Evolutionary conservation across 208 protist species (phyloP).

Genomic region (Leptomonas pyrrhocoris): DNA sequence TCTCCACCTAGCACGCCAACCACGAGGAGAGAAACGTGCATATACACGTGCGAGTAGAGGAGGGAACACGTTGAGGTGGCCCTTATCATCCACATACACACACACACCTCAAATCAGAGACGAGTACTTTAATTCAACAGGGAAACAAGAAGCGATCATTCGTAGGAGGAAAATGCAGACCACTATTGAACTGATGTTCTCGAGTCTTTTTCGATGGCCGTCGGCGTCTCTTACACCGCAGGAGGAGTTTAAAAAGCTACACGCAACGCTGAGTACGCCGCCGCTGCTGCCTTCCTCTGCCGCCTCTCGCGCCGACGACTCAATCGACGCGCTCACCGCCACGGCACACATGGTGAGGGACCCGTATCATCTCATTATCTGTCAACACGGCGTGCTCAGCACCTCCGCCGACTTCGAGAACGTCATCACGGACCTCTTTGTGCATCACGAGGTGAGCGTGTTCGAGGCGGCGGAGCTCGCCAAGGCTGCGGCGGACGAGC

Average conservation of each 20-base stretch:
- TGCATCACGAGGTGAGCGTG: constrained; percentile 38
- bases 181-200: constrained; percentile 11
- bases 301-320: neutral
- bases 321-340: neutral
- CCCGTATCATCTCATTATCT: constrained; percentile 65
- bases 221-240: constrained; percentile 7
- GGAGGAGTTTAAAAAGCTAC: constrained; percentile 14
- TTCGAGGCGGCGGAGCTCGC: constrained; percentile 25
- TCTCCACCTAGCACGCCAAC: too few relatives aligned
- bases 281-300: neutral
- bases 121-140: too few relatives aligned
- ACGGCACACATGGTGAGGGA: constrained; percentile 32
- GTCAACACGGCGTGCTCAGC: constrained; percentile 71
- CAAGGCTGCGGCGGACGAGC: neutral
- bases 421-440: constrained; percentile 37
- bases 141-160: too few relatives aligned
- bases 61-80: too few relatives aligned
- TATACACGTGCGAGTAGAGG: too few relatives aligned
- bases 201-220: constrained; percentile 2
- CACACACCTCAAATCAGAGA: neutral
- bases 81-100: neutral
- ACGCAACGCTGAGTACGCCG: constrained; percentile 10
- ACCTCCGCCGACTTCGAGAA: constrained; percentile 50
- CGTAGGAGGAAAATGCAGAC: too few relatives aligned
- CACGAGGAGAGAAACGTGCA: too few relatives aligned